These are phyloP conservation scores for Apophysomyces trapeziformis DNA, from an alignment of 371 early-diverging fungal species.

Conservation along the genomic window DNA sequence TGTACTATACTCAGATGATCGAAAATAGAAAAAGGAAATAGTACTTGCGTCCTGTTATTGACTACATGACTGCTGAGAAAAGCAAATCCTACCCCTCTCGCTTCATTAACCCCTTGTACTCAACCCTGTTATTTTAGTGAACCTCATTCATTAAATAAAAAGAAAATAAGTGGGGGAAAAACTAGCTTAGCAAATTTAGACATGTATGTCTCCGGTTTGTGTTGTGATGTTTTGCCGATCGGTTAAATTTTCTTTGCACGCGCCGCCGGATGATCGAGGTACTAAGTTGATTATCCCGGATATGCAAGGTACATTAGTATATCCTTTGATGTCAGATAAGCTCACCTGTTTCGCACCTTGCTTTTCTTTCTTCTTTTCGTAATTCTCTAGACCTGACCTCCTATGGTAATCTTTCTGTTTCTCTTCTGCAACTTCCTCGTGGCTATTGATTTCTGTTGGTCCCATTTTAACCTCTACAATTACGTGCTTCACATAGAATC, in stretches of 20 bases:
- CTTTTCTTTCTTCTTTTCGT: slow-evolving; percentile 10
- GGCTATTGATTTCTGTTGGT: slow-evolving; percentile 5
- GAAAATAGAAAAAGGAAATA: slow-evolving; percentile 1
- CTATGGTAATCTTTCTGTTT: slow-evolving; percentile 13
- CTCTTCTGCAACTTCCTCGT: slow-evolving; percentile 7
- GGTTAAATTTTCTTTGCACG: not conserved
- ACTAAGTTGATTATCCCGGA: not conserved
- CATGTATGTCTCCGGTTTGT: not conserved
- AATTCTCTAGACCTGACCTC: slow-evolving; percentile 8
- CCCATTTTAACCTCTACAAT: not conserved
- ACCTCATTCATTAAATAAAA: not conserved
- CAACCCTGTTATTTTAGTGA: slow-evolving; percentile 1
- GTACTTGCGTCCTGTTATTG: slow-evolving; percentile 5
- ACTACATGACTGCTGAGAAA: slow-evolving; percentile 6
- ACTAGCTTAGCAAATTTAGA: not conserved
- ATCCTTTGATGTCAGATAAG: slow-evolving; percentile 11
- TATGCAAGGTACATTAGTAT: slow-evolving; percentile 7
- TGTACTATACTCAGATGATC: not conserved
- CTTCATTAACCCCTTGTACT: not conserved
- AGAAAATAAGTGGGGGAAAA: not conserved
- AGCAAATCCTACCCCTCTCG: not conserved
- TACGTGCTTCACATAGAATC: not conserved
- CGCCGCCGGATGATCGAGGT: not conserved
- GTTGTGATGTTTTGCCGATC: slow-evolving; percentile 2
- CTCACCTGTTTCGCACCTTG: not conserved